Conservation (phyloP, 441 rosid genomes). For the Syzygium malaccense region DNA sequence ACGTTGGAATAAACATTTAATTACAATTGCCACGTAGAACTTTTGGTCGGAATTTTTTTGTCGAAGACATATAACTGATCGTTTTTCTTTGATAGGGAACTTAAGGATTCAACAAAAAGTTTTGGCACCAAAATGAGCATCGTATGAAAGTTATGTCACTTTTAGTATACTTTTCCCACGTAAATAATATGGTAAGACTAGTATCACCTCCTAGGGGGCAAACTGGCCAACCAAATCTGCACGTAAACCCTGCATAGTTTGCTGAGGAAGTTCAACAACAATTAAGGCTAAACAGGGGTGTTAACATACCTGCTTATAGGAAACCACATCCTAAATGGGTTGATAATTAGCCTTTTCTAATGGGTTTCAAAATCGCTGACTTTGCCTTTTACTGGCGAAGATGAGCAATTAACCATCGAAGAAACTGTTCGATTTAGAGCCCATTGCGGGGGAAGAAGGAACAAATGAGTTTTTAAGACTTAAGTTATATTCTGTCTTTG, state of each 20-base stretch:
- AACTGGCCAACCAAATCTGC: not conserved
- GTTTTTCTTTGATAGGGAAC: too few relatives aligned
- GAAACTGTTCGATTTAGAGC: not conserved
- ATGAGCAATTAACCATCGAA: not conserved
- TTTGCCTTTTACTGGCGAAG: not conserved
- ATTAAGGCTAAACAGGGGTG: not conserved
- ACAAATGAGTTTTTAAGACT: not conserved
- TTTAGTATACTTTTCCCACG: too few relatives aligned
- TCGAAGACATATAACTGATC: too few relatives aligned
- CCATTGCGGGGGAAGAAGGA: not conserved
- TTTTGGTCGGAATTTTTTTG: too few relatives aligned
- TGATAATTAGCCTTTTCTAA: not conserved
- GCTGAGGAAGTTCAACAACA: not conserved
- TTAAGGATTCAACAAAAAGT: too few relatives aligned
- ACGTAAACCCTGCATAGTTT: not conserved
- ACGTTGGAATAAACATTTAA: too few relatives aligned
- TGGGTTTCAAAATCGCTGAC: not conserved
- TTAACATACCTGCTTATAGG: not conserved
- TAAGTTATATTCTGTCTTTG: too few relatives aligned
- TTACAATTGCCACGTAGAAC: too few relatives aligned
- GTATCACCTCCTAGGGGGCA: not conserved
- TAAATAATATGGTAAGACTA: too few relatives aligned
- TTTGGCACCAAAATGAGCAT: too few relatives aligned
- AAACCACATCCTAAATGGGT: not conserved
- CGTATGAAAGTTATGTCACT: too few relatives aligned